Conservation (phyloP, 495 filamentous ascomycete species). For the Glonium stellatum region DNA sequence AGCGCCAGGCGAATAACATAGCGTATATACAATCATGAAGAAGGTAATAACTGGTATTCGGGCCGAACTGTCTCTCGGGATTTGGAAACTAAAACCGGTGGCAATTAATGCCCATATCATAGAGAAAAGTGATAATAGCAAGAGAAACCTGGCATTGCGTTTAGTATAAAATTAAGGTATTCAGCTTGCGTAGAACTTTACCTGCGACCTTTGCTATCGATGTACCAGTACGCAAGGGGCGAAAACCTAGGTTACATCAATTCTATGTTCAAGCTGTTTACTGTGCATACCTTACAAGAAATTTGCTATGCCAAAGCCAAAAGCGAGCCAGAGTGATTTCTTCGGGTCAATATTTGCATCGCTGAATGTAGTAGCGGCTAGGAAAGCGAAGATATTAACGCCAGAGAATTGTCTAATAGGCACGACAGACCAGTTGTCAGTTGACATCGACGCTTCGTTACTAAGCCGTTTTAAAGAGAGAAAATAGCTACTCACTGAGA, state of each 20-base stretch:
- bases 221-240: not conserved
- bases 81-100: not conserved
- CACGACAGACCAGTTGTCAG: not conserved
- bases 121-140: not conserved
- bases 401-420: not conserved
- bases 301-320: not conserved
- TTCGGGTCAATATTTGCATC: not conserved
- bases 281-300: not conserved
- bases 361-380: not conserved
- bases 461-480: not conserved
- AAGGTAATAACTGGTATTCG: not conserved
- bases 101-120: not conserved
- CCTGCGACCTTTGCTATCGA: not conserved
- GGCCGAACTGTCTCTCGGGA: not conserved
- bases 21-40: not conserved
- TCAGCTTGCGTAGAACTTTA: not conserved
- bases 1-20: not conserved
- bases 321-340: not conserved
- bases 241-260: not conserved
- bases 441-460: slow-evolving; percentile 4
- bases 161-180: not conserved
- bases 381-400: slow-evolving; percentile 2
- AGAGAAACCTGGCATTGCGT: not conserved
- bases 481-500: slow-evolving; percentile 9
- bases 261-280: not conserved